phyloP scores from a whole-genome alignment of 352 stramenopile genomes.

The Pythium phragmiticola region DNA sequence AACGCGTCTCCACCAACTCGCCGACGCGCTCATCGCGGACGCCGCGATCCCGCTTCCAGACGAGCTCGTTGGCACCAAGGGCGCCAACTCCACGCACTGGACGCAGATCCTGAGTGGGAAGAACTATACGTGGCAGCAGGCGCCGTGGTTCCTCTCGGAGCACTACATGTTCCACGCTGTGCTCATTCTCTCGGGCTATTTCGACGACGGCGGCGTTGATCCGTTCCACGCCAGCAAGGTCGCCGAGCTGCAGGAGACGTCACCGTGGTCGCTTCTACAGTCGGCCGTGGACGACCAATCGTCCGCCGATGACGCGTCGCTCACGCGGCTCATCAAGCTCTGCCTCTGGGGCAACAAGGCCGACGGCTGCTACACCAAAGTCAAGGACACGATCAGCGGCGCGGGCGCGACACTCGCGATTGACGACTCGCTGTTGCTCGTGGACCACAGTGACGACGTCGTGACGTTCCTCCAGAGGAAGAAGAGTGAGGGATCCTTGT shows the following conservation, averaged over 20 bases:
- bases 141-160: constrained; percentile 73
- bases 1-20: constrained; percentile 39
- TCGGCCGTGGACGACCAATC: constrained; percentile 40
- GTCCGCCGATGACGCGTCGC: constrained; percentile 32
- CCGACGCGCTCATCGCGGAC: constrained; percentile 44
- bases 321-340: constrained; percentile 64
- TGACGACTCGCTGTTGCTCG: constrained; percentile 58
- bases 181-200: constrained; percentile 61
- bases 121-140: constrained; percentile 65
- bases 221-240: constrained; percentile 71
- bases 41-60: constrained; percentile 45
- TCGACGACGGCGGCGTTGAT: constrained; percentile 50
- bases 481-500: no score
- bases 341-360: constrained; percentile 81
- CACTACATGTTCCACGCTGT: constrained; percentile 78
- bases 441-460: constrained; percentile 56
- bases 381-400: constrained; percentile 69
- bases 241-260: constrained; percentile 44
- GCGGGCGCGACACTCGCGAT: constrained; percentile 46
- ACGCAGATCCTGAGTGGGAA: constrained; percentile 38
- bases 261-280: constrained; percentile 60
- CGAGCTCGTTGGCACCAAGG: constrained; percentile 37
- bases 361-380: constrained; percentile 71
- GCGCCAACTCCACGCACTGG: constrained; percentile 49
- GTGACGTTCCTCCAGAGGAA: constrained; percentile 37